Evolutionary conservation across 768 basidiomycete genomes (phyloP).

Genomic region (Macrolepiota fuliginosa): DNA sequence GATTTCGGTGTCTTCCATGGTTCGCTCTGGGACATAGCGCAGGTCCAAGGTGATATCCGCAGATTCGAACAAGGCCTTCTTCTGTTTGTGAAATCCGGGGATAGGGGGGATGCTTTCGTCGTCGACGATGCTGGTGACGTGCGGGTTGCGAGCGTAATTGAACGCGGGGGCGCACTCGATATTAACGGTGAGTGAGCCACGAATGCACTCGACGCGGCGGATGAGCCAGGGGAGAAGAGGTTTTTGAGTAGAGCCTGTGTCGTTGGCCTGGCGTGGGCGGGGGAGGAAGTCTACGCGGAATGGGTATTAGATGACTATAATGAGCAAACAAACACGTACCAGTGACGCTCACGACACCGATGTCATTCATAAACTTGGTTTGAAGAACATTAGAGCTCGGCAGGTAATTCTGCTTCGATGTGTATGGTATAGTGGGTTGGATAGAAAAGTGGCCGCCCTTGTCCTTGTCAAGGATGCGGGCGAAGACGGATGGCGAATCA

Average conservation of each 20-base stretch:
- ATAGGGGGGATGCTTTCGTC: slow-evolving; percentile 36
- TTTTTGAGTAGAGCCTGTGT: slow-evolving; percentile 35
- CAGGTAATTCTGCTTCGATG: slow-evolving; percentile 80
- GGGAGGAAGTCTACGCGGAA: slow-evolving; percentile 69
- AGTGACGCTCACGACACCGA: slow-evolving; percentile 83
- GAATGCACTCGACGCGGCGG: slow-evolving; percentile 83
- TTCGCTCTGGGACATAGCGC: slow-evolving; percentile 65
- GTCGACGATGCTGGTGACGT: slow-evolving; percentile 57
- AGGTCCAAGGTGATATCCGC: slow-evolving; percentile 65
- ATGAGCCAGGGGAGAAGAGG: slow-evolving; percentile 84
- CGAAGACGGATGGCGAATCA: slow-evolving; percentile 91
- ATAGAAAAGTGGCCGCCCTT: slow-evolving; percentile 95
- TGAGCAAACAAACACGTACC: slow-evolving; percentile 36
- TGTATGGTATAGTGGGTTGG: slow-evolving; percentile 65
- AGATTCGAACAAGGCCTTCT: slow-evolving; percentile 65
- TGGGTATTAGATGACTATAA: not conserved
- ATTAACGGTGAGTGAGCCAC: slow-evolving; percentile 74
- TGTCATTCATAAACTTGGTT: slow-evolving; percentile 89
- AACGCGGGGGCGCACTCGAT: slow-evolving; percentile 96
- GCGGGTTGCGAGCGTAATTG: slow-evolving; percentile 83
- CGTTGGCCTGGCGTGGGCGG: slow-evolving; percentile 43
- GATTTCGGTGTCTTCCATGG: slow-evolving; percentile 32
- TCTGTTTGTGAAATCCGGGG: slow-evolving; percentile 27
- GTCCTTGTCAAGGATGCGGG: slow-evolving; percentile 83
- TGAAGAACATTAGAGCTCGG: slow-evolving; percentile 84